These are phyloP conservation scores for Schoenoplectus tabernaemontani DNA, from an alignment of 202 grass and related monocot genomes.

Conservation along the genomic window DNA sequence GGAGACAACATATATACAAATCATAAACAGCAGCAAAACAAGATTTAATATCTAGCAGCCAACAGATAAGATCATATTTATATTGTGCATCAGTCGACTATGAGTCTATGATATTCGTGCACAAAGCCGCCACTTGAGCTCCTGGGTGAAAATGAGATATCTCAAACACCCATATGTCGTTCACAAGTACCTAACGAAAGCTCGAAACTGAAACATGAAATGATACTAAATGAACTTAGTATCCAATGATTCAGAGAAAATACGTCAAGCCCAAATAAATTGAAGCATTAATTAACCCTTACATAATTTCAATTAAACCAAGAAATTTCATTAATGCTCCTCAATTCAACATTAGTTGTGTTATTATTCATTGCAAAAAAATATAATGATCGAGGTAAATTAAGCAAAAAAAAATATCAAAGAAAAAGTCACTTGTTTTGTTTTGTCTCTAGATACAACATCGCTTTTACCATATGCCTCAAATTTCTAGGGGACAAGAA, in stretches of 20 bases:
- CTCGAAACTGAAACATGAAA: background rate
- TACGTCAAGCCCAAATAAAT: background rate
- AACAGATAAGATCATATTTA: no score
- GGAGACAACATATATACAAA: no score
- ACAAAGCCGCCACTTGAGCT: slow-evolving; percentile 77
- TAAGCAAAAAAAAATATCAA: background rate
- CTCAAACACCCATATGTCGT: slow-evolving; percentile 92
- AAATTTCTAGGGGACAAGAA: slow-evolving; percentile 67
- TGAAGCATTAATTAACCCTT: background rate
- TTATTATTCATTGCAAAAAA: background rate
- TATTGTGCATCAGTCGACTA: background rate
- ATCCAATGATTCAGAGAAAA: background rate
- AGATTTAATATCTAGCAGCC: no score
- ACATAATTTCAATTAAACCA: background rate
- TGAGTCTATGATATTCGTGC: slow-evolving; percentile 31
- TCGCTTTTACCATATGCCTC: slow-evolving; percentile 79
- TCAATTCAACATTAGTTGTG: background rate
- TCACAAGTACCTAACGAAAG: slow-evolving; percentile 66
- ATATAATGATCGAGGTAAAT: background rate
- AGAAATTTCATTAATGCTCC: background rate
- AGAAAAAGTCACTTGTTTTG: slow-evolving; percentile 63
- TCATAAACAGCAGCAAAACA: no score
- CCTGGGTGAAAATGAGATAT: slow-evolving; percentile 75
- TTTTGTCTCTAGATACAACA: slow-evolving; percentile 81
- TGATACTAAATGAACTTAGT: background rate